Evolutionary conservation across 306 rosid genomes (phyloP), one percentile per base, ranked within the genome.

Genomic region (Fagus sylvatica): DNA sequence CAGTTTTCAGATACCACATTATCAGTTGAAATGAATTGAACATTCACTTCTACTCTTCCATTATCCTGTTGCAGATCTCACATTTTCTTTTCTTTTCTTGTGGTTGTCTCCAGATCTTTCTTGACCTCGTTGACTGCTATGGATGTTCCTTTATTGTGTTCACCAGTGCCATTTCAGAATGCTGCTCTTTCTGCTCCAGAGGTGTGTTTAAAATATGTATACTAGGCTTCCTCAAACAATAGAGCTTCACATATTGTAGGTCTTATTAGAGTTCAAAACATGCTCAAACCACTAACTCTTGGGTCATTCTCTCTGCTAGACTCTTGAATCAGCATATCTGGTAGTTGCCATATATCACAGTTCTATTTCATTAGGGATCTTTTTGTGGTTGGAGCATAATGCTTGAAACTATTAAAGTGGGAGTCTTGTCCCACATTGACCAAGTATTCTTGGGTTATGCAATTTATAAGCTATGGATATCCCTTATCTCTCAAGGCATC

Each of bases 91-190:
- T 41, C 28, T 36, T 56, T n/a, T 16, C 70, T 30, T 83, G 48
- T 80, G 67, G 28, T 78, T 80, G 46, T 62, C 36, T 78, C 81
- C 83, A 96, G 99, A 86, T 84, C 89, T 77, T 77, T 91, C 82
- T 81, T 91, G 88, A 81, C 94, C 81, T 74, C 87, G 65, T 85
- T 96, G 75, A 78, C 91, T 61, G 91, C 91, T 62, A 77, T 83
- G 84, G 99, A 96, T 59, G 98, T 90, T 68, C 98, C 99, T 64
- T 82, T 90, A 64, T 82, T 96, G 78, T 90, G 84, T 78, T 93
- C 99, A 34, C 92, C 98, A 33, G 84, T 90, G 68, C 97, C 96
- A 7, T 96, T 96, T 85, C 93, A 80, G 83, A 96, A 88, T 84
- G 91, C 97, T 73, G 86, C 99, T 64, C 41, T 88, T 68, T 91